Evolutionary conservation across 2,329 filamentous ascomycete species (phyloP), one percentile per base, ranked within the genome.

Genomic region (Epichloe baconii): DNA sequence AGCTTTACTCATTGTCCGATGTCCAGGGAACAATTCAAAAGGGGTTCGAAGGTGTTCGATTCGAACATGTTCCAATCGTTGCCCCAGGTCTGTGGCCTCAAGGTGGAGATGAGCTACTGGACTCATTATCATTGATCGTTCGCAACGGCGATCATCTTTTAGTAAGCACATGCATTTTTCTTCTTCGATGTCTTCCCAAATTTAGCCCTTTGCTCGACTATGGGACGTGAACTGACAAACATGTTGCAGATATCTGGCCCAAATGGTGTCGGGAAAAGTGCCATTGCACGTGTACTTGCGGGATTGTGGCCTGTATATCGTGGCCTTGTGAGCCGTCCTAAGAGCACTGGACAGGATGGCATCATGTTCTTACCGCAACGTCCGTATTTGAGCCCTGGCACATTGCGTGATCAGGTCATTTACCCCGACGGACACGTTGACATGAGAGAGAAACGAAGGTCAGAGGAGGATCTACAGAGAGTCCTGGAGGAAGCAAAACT

Each of bases 361-460:
- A 95, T 98, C 70, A 97, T 98, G 90, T 97, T 98, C 70, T 77
- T 98, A 11, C 93, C 93, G 0, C 93, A 98, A 66, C 79, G 91
- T 15, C 89, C 91, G 0, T 97, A 97, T 62, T 79, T 97, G 36
- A 91, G 84, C 65, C 86, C 91, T 21, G 93, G 93, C 37, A 97
- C 93, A 1, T 75, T 97, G 10, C 85, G 93, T 26, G 94, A 98
- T 61, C 94, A 98, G 70, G 88, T 98, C 61, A 96, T 97, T 63
- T 98, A 98, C 60, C 93, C 93, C 0, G 89, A 98, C 60, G 91
- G 88, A 6, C 91, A 95, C 64, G 73, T 90, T 42, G 93, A 98
- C 61, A 97, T 98, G 93, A 83, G 82, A 34, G 83, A 87, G 53
- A 83, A 85, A 55, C 82, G 85, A 15, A 83, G 84, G 59, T 80